Evolutionary conservation across 2,329 filamentous ascomycete species (phyloP).

Genomic region (Pezicula carpinea): DNA sequence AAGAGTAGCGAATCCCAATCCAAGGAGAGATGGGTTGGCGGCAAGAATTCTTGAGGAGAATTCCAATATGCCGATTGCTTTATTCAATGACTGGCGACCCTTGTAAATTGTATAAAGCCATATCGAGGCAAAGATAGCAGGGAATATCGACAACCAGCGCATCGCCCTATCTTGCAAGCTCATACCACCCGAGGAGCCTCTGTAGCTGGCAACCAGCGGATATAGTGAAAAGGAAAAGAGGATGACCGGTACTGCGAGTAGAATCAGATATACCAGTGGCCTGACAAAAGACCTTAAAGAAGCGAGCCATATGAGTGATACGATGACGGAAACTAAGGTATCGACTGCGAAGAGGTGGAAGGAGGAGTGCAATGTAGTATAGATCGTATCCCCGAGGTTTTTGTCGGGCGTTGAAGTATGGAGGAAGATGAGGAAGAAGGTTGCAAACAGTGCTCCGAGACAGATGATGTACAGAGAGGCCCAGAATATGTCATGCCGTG

Average conservation of each 20-base stretch:
- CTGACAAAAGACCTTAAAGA: slow-evolving; percentile 83
- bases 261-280: slow-evolving; percentile 72
- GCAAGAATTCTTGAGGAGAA: slow-evolving; percentile 85
- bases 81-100: slow-evolving; percentile 74
- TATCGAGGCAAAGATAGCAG: slow-evolving; percentile 64
- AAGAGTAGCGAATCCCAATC: slow-evolving; percentile 78
- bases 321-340: slow-evolving; percentile 81
- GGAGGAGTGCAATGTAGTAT: slow-evolving; percentile 79
- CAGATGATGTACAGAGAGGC: slow-evolving; percentile 84
- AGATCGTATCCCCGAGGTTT: slow-evolving; percentile 88
- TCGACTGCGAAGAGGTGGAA: slow-evolving; percentile 88
- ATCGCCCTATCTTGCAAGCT: slow-evolving; percentile 84
- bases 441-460: slow-evolving; percentile 78
- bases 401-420: slow-evolving; percentile 71
- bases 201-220: slow-evolving; percentile 84
- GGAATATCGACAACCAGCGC: slow-evolving; percentile 80
- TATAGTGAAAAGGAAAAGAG: slow-evolving; percentile 89
- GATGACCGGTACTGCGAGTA: slow-evolving; percentile 80
- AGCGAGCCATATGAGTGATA: slow-evolving; percentile 87
- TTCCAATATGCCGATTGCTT: slow-evolving; percentile 83
- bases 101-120: slow-evolving; percentile 84
- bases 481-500: slow-evolving; percentile 86
- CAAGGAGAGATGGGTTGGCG: slow-evolving; percentile 75
- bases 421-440: slow-evolving; percentile 83
- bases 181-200: slow-evolving; percentile 67